phyloP scores from a whole-genome alignment of 345 rosid genomes.

The Syzygium jambos region DNA sequence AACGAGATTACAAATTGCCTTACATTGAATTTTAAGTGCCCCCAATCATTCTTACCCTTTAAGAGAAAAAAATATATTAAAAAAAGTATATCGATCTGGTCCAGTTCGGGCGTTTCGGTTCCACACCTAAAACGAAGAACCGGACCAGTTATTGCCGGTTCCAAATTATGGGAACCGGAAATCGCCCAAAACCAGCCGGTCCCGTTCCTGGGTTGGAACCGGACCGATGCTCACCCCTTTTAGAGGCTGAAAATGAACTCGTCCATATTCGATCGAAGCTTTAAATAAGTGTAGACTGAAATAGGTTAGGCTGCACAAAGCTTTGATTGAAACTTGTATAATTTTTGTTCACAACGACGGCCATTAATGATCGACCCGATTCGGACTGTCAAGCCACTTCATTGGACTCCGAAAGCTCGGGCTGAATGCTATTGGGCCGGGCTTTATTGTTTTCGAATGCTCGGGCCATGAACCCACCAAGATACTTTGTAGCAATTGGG shows the following conservation, averaged over 20 bases:
- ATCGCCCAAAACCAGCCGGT: accelerated
- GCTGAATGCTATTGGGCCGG: background rate
- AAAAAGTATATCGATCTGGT: background rate
- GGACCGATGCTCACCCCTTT: accelerated
- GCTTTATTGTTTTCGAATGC: background rate
- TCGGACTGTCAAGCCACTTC: background rate
- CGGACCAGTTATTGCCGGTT: accelerated
- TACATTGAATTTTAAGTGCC: background rate
- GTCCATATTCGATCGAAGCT: background rate
- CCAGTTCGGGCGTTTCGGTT: accelerated
- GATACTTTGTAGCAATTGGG: background rate
- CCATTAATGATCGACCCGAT: background rate
- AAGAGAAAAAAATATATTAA: background rate
- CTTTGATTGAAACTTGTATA: background rate
- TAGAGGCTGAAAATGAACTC: background rate
- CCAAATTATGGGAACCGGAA: accelerated
- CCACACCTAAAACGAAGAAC: accelerated
- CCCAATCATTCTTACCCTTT: background rate
- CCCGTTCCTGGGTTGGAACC: accelerated
- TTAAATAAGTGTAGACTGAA: background rate
- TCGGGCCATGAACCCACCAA: background rate
- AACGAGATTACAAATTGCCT: background rate
- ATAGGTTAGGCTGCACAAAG: background rate
- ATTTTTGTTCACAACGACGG: background rate
- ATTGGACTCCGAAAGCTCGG: background rate